Conservation (phyloP, 495 filamentous ascomycete species). For the Penicillium desertorum region DNA sequence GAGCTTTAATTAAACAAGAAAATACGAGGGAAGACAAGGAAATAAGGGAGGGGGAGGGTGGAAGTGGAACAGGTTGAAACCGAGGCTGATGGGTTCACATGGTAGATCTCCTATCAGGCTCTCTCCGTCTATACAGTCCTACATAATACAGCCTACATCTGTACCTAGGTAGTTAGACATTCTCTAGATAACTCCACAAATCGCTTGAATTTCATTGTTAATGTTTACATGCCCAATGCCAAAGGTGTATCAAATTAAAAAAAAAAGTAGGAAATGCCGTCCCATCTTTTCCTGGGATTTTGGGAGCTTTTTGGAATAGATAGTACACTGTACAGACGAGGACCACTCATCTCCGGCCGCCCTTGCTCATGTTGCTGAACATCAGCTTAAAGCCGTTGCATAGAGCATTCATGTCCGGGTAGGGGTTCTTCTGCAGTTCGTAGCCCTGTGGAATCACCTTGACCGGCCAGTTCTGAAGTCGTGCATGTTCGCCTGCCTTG, state of each 20-base stretch:
- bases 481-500: conserved; percentile 76
- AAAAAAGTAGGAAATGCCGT: conserved; percentile 16
- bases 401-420: conserved; percentile 89
- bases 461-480: conserved; percentile 77
- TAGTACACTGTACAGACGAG: conserved; percentile 32
- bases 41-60: conserved; percentile 2
- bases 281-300: conserved; percentile 13
- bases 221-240: conserved; percentile 27
- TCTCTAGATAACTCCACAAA: not conserved
- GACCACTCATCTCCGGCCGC: conserved; percentile 27
- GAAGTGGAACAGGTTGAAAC: conserved; percentile 16
- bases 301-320: conserved; percentile 5
- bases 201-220: conserved; percentile 11
- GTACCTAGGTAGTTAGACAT: not conserved
- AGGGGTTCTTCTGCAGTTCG: conserved; percentile 79
- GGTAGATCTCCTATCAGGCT: not conserved
- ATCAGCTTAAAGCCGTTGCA: conserved; percentile 84
- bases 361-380: conserved; percentile 54
- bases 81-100: conserved; percentile 24
- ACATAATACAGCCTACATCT: no score
- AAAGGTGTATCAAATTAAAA: conserved; percentile 31
- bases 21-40: not conserved
- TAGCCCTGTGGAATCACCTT: conserved; percentile 88
- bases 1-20: not conserved
- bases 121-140: not conserved